These are phyloP conservation scores for Starmerella gropengiesseri DNA, from an alignment of 805 yeast species.

Conservation along the genomic window DNA sequence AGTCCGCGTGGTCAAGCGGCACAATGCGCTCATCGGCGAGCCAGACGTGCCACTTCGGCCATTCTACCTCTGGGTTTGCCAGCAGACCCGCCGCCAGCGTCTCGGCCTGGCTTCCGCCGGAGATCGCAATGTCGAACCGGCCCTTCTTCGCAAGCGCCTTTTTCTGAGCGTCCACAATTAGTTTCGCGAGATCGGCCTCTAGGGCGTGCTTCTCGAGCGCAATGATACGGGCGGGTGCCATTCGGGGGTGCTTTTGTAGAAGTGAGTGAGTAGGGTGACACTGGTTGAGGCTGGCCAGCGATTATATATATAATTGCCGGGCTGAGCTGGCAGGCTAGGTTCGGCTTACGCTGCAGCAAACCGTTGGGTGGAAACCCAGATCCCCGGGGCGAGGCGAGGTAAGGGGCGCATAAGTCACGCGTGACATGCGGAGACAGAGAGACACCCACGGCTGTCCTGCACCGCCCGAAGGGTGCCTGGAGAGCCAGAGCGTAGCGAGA, in stretches of 20 bases:
- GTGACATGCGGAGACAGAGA: too few relatives aligned
- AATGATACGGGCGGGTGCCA: conserved; percentile 19
- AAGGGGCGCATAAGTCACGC: too few relatives aligned
- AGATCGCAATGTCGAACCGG: conserved; percentile 63
- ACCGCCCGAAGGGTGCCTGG: too few relatives aligned
- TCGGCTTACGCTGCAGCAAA: too few relatives aligned
- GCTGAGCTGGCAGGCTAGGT: too few relatives aligned
- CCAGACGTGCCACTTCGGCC: conserved; percentile 44
- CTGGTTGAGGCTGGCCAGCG: background rate
- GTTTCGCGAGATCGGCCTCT: conserved; percentile 54
- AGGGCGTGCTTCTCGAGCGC: conserved; percentile 44
- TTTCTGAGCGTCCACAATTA: conserved; percentile 52
- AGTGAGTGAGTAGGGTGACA: background rate
- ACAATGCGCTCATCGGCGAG: conserved; percentile 89
- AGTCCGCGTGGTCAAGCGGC: conserved; percentile 68
- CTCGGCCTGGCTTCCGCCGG: conserved; percentile 85
- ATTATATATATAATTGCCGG: too few relatives aligned
- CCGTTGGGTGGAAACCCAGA: too few relatives aligned
- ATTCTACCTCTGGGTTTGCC: conserved; percentile 36
- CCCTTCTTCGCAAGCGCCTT: conserved; percentile 38
- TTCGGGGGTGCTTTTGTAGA: background rate
- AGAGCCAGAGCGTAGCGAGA: too few relatives aligned
- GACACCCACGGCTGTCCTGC: too few relatives aligned
- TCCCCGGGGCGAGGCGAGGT: too few relatives aligned
- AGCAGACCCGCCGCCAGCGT: conserved; percentile 56